Conservation (phyloP, 208 protist species). For the Trypanosoma platydactyli region DNA sequence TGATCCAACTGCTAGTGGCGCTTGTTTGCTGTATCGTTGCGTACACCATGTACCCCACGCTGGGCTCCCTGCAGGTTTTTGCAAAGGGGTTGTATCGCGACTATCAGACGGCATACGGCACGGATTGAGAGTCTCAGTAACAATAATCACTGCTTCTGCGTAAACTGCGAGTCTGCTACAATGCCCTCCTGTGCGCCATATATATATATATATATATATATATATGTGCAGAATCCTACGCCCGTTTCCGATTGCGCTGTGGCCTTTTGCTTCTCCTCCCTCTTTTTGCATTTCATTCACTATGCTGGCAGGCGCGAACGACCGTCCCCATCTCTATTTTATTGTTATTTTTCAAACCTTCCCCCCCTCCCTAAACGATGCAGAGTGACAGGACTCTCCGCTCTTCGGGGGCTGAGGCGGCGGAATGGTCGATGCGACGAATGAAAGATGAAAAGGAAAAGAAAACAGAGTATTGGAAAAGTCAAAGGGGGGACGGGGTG, state of each 20-base stretch:
- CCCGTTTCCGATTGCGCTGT: too few species aligned
- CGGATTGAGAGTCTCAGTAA: background rate
- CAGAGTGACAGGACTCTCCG: background rate
- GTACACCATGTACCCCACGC: slow-evolving; percentile 20
- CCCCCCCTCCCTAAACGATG: slow-evolving; percentile 1
- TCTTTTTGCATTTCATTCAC: slow-evolving; percentile 7
- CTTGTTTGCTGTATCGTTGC: slow-evolving; percentile 5
- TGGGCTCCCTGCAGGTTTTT: slow-evolving; percentile 6
- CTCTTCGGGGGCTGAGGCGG: too few species aligned
- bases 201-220: slow-evolving; percentile 12
- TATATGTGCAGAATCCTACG: background rate
- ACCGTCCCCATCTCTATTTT: too few species aligned
- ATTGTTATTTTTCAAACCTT: too few species aligned
- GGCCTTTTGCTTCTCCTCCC: slow-evolving; percentile 6
- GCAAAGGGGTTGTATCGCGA: slow-evolving; percentile 21
- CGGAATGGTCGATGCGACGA: background rate
- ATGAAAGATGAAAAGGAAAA: slow-evolving; percentile 6
- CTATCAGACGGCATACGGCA: slow-evolving; percentile 23
- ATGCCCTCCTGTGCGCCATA: background rate
- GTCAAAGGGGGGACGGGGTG: background rate
- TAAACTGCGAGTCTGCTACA: background rate
- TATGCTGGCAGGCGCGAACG: too few species aligned
- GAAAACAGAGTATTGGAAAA: background rate
- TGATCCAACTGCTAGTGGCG: slow-evolving; percentile 33
- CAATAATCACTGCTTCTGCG: too few species aligned